Evolutionary conservation across 257 asterid species (phyloP).

Genomic region (Solanum paucissectum): DNA sequence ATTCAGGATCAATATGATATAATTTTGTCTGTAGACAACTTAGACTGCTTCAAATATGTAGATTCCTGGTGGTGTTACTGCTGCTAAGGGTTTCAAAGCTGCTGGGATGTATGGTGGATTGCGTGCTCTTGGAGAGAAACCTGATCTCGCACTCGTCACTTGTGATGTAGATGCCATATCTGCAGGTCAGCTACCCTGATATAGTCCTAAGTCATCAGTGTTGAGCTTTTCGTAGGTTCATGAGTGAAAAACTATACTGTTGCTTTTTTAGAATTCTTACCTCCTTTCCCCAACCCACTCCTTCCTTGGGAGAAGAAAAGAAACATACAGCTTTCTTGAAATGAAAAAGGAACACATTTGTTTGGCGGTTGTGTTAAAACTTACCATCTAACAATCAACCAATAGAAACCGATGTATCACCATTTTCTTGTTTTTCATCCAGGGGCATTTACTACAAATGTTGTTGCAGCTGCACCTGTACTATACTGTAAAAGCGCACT

Average conservation of each 20-base stretch:
- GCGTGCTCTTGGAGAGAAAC: slow-evolving; percentile 96
- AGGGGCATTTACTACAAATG: slow-evolving; percentile 87
- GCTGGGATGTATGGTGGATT: slow-evolving; percentile 92
- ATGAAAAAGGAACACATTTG: neutral
- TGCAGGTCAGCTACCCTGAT: slow-evolving; percentile 44
- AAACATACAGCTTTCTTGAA: neutral
- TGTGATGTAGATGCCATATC: slow-evolving; percentile 85
- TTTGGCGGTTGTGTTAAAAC: neutral
- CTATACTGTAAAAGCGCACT: slow-evolving; percentile 69
- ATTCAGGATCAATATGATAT: neutral
- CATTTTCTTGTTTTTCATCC: slow-evolving; percentile 6
- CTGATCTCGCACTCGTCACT: slow-evolving; percentile 86
- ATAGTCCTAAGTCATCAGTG: neutral
- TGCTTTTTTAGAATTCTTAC: neutral
- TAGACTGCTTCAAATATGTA: slow-evolving; percentile 20
- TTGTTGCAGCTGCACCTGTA: slow-evolving; percentile 98
- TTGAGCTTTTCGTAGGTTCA: neutral
- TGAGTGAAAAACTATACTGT: neutral
- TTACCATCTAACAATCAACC: neutral
- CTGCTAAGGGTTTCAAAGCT: slow-evolving; percentile 94
- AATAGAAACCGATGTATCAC: neutral
- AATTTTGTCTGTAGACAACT: neutral
- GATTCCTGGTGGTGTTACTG: slow-evolving; percentile 94
- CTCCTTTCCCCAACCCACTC: neutral
- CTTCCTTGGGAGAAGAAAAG: neutral